Conservation (phyloP, 2,329 filamentous ascomycete species). For the Pleurostoma richardsiae region DNA sequence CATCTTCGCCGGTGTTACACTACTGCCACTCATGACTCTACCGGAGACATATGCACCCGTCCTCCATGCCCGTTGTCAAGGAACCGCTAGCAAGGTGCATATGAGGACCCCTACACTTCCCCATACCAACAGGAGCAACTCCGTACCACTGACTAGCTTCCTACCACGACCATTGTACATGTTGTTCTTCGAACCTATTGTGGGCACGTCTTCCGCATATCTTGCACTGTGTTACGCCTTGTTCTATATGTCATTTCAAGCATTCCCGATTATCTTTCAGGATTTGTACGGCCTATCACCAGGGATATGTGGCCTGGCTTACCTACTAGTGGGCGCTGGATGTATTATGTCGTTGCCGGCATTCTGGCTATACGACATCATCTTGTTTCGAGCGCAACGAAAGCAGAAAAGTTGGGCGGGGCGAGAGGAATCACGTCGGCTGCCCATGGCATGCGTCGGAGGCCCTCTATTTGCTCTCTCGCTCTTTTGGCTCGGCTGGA, state of each 20-base stretch:
- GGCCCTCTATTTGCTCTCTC: slow-evolving; percentile 56
- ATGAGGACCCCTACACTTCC: no score
- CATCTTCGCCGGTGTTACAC: slow-evolving; percentile 60
- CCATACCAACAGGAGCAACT: no score
- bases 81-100: no score
- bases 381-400: slow-evolving; percentile 47
- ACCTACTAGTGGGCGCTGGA: slow-evolving; percentile 64
- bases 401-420: slow-evolving; percentile 50
- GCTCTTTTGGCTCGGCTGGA: slow-evolving; percentile 60
- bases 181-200: slow-evolving; percentile 67
- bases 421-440: slow-evolving; percentile 61
- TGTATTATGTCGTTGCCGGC: slow-evolving; percentile 52
- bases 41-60: slow-evolving; percentile 60
- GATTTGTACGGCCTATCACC: slow-evolving; percentile 57
- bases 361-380: slow-evolving; percentile 61
- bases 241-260: slow-evolving; percentile 70
- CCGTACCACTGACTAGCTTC: slow-evolving; percentile 56
- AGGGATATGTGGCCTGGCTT: slow-evolving; percentile 61
- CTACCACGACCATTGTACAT: slow-evolving; percentile 68
- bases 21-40: slow-evolving; percentile 54
- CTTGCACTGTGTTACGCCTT: slow-evolving; percentile 65
- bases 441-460: slow-evolving; percentile 67
- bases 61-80: slow-evolving; percentile 22
- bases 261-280: slow-evolving; percentile 67
- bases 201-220: slow-evolving; percentile 65